A percentile compares a stretch with the other conserved stretches of the same genome.
These are phyloP conservation scores for Gloeophyllum trabeum DNA, from an alignment of 768 basidiomycete species.

Conservation along the genomic window DNA sequence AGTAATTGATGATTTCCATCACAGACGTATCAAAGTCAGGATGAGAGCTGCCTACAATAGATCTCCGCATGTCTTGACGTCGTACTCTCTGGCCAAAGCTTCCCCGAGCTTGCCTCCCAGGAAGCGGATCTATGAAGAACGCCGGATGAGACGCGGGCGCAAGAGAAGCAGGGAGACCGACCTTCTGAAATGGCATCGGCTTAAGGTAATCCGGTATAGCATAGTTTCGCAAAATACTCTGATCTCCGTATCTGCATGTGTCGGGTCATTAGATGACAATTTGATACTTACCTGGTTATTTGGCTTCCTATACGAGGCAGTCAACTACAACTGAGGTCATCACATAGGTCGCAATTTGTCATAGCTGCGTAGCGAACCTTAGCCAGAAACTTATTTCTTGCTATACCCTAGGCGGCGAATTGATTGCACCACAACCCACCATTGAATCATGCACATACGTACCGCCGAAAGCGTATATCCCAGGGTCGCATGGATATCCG, in stretches of 20 bases:
- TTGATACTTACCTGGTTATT: conserved; percentile 55
- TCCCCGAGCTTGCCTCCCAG: conserved; percentile 92
- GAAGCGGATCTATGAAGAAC: conserved; percentile 68
- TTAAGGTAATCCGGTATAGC: conserved; percentile 79
- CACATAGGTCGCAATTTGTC: too few relatives aligned
- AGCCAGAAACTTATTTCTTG: conserved; percentile 89
- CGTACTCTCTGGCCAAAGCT: conserved; percentile 79
- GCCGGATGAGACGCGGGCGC: background rate
- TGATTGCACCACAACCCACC: background rate
- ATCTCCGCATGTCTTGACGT: conserved; percentile 83
- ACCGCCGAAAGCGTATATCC: conserved; percentile 95
- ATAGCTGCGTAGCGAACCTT: too few relatives aligned
- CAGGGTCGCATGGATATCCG: conserved; percentile 53
- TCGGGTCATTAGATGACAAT: too few relatives aligned
- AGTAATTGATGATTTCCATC: too few relatives aligned
- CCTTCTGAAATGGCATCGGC: conserved; percentile 70
- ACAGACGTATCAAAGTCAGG: too few relatives aligned
- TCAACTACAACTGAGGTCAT: conserved; percentile 43
- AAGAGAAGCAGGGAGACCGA: conserved; percentile 13
- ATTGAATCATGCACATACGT: conserved; percentile 14
- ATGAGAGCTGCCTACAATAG: conserved; percentile 54
- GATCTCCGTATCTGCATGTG: too few relatives aligned
- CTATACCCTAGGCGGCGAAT: conserved; percentile 65
- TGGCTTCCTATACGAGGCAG: conserved; percentile 87
- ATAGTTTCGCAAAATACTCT: conserved; percentile 78